phyloP scores from a whole-genome alignment of 768 basidiomycete genomes.

The Leccinum aurantiacum region DNA sequence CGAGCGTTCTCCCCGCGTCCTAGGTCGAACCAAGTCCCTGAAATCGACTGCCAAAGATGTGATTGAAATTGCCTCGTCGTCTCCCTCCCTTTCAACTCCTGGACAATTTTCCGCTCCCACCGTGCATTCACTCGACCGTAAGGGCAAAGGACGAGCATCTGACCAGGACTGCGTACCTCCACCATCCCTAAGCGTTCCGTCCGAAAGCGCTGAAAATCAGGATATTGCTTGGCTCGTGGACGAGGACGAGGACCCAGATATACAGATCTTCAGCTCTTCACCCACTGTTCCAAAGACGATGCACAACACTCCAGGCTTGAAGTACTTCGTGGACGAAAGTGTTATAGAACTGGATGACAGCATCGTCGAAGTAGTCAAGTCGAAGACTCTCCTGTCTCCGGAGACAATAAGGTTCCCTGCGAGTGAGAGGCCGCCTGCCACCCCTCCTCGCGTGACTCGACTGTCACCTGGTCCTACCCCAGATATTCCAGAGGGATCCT shows the following conservation, averaged over 20 bases:
- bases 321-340: slow-evolving; percentile 21
- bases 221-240: slow-evolving; percentile 68
- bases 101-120: slow-evolving; percentile 1
- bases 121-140: not conserved
- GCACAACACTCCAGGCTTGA: slow-evolving; percentile 1
- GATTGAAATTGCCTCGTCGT: slow-evolving; percentile 35
- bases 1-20: slow-evolving; percentile 1
- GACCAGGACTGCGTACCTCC: slow-evolving; percentile 2
- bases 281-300: slow-evolving; percentile 31
- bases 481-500: slow-evolving; percentile 41
- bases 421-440: slow-evolving; percentile 36
- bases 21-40: slow-evolving; percentile 18
- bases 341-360: slow-evolving; percentile 10
- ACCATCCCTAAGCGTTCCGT: not conserved
- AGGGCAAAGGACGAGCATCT: slow-evolving; percentile 13
- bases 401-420: slow-evolving; percentile 8
- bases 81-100: slow-evolving; percentile 21
- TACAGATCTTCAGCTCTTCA: slow-evolving; percentile 55
- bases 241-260: slow-evolving; percentile 57
- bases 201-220: slow-evolving; percentile 23
- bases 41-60: slow-evolving; percentile 24
- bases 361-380: slow-evolving; percentile 18
- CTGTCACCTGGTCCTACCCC: slow-evolving; percentile 20
- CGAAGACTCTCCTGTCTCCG: slow-evolving; percentile 19
- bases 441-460: slow-evolving; percentile 30